Conservation (phyloP, 2,329 filamentous ascomycete genomes). For the Hymenoscyphus repandus region DNA sequence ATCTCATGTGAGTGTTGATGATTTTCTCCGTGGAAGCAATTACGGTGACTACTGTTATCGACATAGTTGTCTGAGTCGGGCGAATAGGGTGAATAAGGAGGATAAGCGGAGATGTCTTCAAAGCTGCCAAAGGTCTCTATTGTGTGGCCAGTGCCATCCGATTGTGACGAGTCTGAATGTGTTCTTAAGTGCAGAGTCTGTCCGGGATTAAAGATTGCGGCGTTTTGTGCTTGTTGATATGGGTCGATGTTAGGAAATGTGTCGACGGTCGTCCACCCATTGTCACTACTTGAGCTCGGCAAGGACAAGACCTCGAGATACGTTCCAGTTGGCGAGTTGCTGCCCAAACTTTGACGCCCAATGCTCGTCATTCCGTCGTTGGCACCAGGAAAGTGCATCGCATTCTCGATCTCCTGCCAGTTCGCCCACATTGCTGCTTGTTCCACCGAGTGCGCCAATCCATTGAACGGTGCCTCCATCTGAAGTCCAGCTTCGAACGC, state of each 20-base stretch:
- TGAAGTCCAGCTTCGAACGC: slow-evolving; percentile 54
- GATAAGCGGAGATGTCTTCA: slow-evolving; percentile 59
- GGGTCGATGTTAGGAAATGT: slow-evolving; percentile 68
- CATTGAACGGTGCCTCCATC: slow-evolving; percentile 58
- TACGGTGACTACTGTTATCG: slow-evolving; percentile 53
- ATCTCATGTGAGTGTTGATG: slow-evolving; percentile 43
- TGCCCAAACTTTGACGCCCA: slow-evolving; percentile 45
- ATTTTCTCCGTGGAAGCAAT: slow-evolving; percentile 55
- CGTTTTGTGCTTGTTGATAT: slow-evolving; percentile 53
- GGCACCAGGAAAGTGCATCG: slow-evolving; percentile 49
- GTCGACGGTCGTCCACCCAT: slow-evolving; percentile 81
- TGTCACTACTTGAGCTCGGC: slow-evolving; percentile 72
- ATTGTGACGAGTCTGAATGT: slow-evolving; percentile 77
- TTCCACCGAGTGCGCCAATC: slow-evolving; percentile 52
- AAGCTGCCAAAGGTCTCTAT: slow-evolving; percentile 62
- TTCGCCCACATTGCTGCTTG: slow-evolving; percentile 61
- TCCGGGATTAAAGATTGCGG: slow-evolving; percentile 79
- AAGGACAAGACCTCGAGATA: slow-evolving; percentile 84
- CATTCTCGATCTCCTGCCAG: slow-evolving; percentile 75
- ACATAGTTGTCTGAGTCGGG: slow-evolving; percentile 72
- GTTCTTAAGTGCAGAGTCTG: slow-evolving; percentile 86
- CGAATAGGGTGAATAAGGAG: slow-evolving; percentile 75
- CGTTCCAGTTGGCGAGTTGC: slow-evolving; percentile 69
- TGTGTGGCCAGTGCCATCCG: slow-evolving; percentile 60
- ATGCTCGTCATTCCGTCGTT: slow-evolving; percentile 42